Percentiles rank a stretch among this genome's conserved stretches.
Conservation (phyloP, 2,329 filamentous ascomycete genomes). For the Monosporascus sp. region DNA sequence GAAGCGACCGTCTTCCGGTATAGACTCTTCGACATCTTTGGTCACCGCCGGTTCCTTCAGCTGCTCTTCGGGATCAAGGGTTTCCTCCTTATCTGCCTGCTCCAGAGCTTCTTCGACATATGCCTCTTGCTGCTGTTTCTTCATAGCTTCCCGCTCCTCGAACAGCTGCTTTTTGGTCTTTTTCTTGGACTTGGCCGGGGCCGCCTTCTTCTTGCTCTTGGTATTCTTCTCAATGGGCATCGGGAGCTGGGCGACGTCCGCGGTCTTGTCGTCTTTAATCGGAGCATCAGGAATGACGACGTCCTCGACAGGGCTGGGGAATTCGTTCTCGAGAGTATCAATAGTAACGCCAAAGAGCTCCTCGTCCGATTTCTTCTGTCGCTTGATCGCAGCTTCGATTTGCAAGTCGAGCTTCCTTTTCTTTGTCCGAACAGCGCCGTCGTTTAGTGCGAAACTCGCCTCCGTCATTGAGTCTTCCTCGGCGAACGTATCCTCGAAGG, state of each 20-base stretch:
- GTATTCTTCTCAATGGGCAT: slow-evolving; percentile 38
- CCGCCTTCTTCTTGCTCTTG: slow-evolving; percentile 50
- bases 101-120: slow-evolving; percentile 39
- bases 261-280: slow-evolving; percentile 39
- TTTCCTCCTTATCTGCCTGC: slow-evolving; percentile 30
- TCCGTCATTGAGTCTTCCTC: slow-evolving; percentile 68
- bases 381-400: slow-evolving; percentile 66
- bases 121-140: slow-evolving; percentile 54
- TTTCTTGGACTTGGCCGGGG: slow-evolving; percentile 45
- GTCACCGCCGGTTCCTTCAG: slow-evolving; percentile 15
- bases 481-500: slow-evolving; percentile 43
- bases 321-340: slow-evolving; percentile 45
- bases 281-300: slow-evolving; percentile 42
- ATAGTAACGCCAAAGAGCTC: slow-evolving; percentile 66
- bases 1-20: slow-evolving; percentile 41
- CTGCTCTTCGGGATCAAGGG: slow-evolving; percentile 23
- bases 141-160: slow-evolving; percentile 47
- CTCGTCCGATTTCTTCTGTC: slow-evolving; percentile 74
- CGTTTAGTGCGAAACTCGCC: slow-evolving; percentile 61
- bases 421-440: slow-evolving; percentile 45
- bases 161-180: slow-evolving; percentile 47
- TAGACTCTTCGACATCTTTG: slow-evolving; percentile 24
- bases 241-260: slow-evolving; percentile 36
- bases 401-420: slow-evolving; percentile 73
- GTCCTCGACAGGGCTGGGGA: slow-evolving; percentile 45